These are phyloP conservation scores for Rhamnella rubrinervis DNA, from an alignment of 331 rosid species.

Conservation along the genomic window DNA sequence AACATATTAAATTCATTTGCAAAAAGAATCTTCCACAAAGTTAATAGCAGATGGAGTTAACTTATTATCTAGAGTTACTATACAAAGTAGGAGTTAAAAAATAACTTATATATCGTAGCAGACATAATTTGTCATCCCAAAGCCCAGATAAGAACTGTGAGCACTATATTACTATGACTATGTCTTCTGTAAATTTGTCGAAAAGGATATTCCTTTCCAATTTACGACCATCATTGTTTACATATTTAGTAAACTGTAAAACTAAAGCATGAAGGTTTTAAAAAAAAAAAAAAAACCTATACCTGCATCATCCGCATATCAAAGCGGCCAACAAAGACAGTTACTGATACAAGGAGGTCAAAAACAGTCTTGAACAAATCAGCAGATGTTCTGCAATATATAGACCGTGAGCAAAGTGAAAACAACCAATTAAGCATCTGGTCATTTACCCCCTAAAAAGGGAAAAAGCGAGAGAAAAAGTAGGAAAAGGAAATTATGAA, in stretches of 20 bases:
- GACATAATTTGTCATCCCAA: neutral
- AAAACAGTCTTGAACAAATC: conserved; percentile 98
- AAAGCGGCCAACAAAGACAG: conserved; percentile 98
- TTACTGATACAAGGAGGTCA: conserved; percentile 92
- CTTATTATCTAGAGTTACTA: too few relatives aligned
- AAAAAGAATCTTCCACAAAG: too few relatives aligned
- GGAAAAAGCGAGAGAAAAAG: conserved; percentile 6
- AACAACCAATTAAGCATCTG: conserved; percentile 21
- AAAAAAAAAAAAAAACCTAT: conserved; percentile 14
- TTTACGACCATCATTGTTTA: too few relatives aligned
- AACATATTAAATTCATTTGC: neutral
- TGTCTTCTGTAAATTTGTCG: neutral
- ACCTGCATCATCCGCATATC: conserved; percentile 99
- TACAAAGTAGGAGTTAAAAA: too few relatives aligned
- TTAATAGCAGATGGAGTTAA: too few relatives aligned
- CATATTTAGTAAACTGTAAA: neutral
- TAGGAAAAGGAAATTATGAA: conserved; percentile 10
- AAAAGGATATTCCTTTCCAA: neutral
- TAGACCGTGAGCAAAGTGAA: conserved; percentile 24
- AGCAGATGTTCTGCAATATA: conserved; percentile 88
- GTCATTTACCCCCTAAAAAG: neutral
- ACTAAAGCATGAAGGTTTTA: conserved; percentile 8
- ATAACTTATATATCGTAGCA: too few relatives aligned
- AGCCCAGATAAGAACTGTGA: neutral
- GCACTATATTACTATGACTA: neutral